phyloP scores from a whole-genome alignment of 768 basidiomycete genomes.

The Leucosporidium scottii region DNA sequence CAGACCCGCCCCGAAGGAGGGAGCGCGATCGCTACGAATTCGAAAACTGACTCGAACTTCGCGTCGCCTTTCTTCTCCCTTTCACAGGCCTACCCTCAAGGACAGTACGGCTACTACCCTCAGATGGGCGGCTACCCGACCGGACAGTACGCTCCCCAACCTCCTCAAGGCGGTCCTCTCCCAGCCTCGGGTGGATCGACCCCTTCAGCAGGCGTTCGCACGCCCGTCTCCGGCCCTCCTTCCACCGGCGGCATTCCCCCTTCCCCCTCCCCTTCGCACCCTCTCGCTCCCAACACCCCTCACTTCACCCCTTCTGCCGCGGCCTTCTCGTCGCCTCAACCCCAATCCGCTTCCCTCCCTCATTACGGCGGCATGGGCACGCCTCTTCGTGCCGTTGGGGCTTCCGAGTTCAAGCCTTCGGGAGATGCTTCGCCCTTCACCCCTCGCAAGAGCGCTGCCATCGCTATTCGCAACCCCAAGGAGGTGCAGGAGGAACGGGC shows the following conservation, averaged over 20 bases:
- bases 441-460: slow-evolving; percentile 20
- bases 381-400: slow-evolving; percentile 8
- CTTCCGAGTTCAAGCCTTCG: slow-evolving; percentile 27
- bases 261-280: slow-evolving; percentile 19
- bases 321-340: slow-evolving; percentile 21
- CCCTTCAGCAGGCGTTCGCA: slow-evolving; percentile 22
- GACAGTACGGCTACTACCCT: background rate
- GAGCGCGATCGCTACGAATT: background rate
- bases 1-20: no score
- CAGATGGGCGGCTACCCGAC: slow-evolving; percentile 2
- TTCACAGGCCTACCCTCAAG: slow-evolving; percentile 4
- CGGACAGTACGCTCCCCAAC: background rate
- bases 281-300: slow-evolving; percentile 7
- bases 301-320: slow-evolving; percentile 12
- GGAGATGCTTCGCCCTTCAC: slow-evolving; percentile 6
- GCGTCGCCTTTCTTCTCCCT: background rate
- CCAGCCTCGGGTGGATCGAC: slow-evolving; percentile 13
- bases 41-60: background rate
- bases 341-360: slow-evolving; percentile 22
- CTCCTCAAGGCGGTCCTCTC: background rate
- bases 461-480: slow-evolving; percentile 30
- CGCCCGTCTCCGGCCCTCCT: slow-evolving; percentile 12
- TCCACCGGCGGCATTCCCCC: slow-evolving; percentile 10
- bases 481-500: slow-evolving; percentile 7
- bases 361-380: slow-evolving; percentile 12